Base-by-base conservation (phyloP, 805 yeast genomes). In the Saccharomycopsis babjevae region DNA sequence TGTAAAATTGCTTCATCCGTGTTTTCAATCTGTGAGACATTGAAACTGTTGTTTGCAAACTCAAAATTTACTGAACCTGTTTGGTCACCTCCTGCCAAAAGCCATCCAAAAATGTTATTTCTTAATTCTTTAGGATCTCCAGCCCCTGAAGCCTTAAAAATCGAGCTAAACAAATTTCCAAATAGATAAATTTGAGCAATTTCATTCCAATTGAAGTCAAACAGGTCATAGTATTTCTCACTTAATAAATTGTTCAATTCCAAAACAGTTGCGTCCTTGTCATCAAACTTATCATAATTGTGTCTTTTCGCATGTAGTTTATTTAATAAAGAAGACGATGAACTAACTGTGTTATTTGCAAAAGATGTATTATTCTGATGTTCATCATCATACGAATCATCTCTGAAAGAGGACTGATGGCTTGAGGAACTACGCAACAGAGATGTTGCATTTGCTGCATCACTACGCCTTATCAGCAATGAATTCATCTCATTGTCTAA, bases 211-310 rank as follows among this genome's bases (percentile, higher is more conserved):
- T 63, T 50, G 22, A 32, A 63, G 39, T 61, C 59, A 42, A 59
- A 52, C n/a, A 50, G 50, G 20, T 63, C 62, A 30, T 63, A 63
- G 32, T 61, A 63, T 10, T 61, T 20, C 15, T 61, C 64, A 13
- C 61, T 54, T 8, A 63, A 34, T 18, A 25, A 52, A 25, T 43
- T 57, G 25, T 50, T 61, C 5, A 59, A 50, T 16, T 54, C 61
- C 8, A 62, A 40, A 57, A 56, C 57, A 38, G 40, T 43, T 7
- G 30, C 56, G 20, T 61, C 61, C 3, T 39, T 20, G 20, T 61
- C 64, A 30, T 61, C 64, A 5, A 20, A 38, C 42, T 63, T 61
- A 28, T 63, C 66, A n/a, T 59, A 57, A 50, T 63, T 59, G 32
- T 59, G 59, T n/a, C 46, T 61, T 40, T 57, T 61, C 16, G 46